phyloP scores from a whole-genome alignment of 495 filamentous ascomycete genomes.

The Penicillium pulvis region DNA sequence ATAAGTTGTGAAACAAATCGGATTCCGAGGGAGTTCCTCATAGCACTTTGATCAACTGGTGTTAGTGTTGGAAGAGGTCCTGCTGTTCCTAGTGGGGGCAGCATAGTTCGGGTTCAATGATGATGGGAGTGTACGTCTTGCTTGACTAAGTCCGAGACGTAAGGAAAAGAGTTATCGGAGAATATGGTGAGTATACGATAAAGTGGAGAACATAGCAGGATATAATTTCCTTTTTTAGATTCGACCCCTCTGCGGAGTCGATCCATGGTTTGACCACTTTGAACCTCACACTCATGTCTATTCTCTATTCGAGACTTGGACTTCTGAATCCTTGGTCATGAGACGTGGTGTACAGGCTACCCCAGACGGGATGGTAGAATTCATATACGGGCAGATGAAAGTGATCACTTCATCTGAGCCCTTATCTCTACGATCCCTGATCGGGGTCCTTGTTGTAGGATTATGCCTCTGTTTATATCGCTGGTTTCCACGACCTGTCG shows the following conservation, averaged over 20 bases:
- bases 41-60: no score
- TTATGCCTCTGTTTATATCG: not conserved
- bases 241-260: conserved; percentile 2
- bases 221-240: not conserved
- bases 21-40: conserved; percentile 7
- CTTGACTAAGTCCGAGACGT: no score
- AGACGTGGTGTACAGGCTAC: no score
- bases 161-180: no score
- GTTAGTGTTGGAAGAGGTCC: no score
- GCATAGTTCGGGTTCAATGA: no score
- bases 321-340: no score
- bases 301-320: no score
- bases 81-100: no score
- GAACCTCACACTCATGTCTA: not conserved
- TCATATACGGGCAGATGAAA: not conserved
- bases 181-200: no score
- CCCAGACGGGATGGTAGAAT: not conserved
- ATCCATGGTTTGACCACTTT: not conserved
- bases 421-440: not conserved
- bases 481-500: not conserved
- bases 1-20: conserved; percentile 10
- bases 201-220: not conserved
- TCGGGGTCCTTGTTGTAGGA: not conserved
- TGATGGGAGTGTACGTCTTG: no score
- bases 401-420: not conserved